phyloP scores from a whole-genome alignment of 1,139 yeast genomes.

The Saccharomyces hybrid region DNA sequence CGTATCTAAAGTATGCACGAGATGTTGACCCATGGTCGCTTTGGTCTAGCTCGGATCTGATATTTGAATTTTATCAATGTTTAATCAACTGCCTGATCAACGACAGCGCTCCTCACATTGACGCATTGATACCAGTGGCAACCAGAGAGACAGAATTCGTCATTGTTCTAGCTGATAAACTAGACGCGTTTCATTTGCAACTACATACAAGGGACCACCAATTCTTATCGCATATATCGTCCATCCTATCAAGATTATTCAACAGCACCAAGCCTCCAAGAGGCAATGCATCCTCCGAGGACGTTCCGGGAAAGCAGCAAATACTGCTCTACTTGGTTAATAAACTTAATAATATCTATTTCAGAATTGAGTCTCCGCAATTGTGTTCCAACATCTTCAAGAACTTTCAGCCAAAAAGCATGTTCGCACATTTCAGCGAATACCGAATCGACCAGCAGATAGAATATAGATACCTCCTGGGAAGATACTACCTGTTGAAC shows the following conservation, averaged over 20 bases:
- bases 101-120: constrained; percentile 25
- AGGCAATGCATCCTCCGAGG: no score
- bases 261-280: no score
- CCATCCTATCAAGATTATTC: no score
- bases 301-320: constrained; percentile 27
- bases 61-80: constrained; percentile 26
- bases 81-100: constrained; percentile 27
- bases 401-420: constrained; percentile 30
- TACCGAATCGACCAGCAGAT: constrained; percentile 26
- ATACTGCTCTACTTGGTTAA: constrained; percentile 28
- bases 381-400: constrained; percentile 32
- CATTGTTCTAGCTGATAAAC: no score
- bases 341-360: constrained; percentile 29
- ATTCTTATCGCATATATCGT: no score
- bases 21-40: constrained; percentile 33
- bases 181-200: no score
- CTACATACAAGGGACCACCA: no score
- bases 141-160: no score
- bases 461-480: constrained; percentile 29
- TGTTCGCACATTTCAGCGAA: constrained; percentile 18
- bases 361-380: constrained; percentile 29
- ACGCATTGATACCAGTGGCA: constrained; percentile 21
- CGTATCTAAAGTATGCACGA: no score
- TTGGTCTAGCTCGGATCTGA: constrained; percentile 29
- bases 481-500: constrained; percentile 28